Evolutionary conservation across 352 stramenopile species (phyloP).

Genomic region (Pythium brachiatum): DNA sequence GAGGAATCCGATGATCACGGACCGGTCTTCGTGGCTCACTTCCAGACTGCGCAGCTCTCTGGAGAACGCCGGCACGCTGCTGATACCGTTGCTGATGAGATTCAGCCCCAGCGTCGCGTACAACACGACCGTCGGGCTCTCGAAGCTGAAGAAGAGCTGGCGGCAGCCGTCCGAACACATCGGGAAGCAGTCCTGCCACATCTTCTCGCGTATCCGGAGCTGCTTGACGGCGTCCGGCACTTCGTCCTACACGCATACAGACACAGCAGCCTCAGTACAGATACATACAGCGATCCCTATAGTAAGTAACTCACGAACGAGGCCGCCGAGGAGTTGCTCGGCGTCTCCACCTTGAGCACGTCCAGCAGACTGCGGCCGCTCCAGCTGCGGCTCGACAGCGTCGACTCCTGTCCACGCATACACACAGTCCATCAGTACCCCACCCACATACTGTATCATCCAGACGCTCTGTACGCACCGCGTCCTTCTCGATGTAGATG

Average conservation of each 20-base stretch:
- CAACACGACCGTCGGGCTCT: slow-evolving; percentile 69
- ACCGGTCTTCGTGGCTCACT: slow-evolving; percentile 65
- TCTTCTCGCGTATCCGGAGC: slow-evolving; percentile 55
- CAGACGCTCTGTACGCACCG: slow-evolving; percentile 21
- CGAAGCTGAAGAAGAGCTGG: slow-evolving; percentile 74
- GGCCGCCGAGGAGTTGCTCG: slow-evolving; percentile 16
- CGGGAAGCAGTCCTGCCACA: slow-evolving; percentile 82
- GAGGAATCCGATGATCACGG: slow-evolving; percentile 76
- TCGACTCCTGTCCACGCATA: slow-evolving; percentile 18
- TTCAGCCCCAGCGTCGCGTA: slow-evolving; percentile 82
- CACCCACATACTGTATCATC: neutral
- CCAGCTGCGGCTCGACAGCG: slow-evolving; percentile 24
- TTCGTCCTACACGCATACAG: slow-evolving; percentile 22
- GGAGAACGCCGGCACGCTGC: slow-evolving; percentile 76
- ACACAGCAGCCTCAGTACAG: neutral
- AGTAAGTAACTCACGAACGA: neutral
- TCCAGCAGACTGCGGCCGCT: slow-evolving; percentile 23
- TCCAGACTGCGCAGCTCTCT: slow-evolving; percentile 77
- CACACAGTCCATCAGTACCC: neutral
- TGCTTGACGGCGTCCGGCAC: slow-evolving; percentile 41
- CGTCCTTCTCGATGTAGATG: slow-evolving; percentile 85
- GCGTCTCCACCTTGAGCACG: slow-evolving; percentile 16
- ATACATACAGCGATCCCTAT: neutral
- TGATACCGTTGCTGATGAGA: slow-evolving; percentile 83
- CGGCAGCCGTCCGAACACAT: slow-evolving; percentile 69